These are phyloP conservation scores for Candida gigantensis DNA, from an alignment of 1,139 yeast species.

Conservation along the genomic window DNA sequence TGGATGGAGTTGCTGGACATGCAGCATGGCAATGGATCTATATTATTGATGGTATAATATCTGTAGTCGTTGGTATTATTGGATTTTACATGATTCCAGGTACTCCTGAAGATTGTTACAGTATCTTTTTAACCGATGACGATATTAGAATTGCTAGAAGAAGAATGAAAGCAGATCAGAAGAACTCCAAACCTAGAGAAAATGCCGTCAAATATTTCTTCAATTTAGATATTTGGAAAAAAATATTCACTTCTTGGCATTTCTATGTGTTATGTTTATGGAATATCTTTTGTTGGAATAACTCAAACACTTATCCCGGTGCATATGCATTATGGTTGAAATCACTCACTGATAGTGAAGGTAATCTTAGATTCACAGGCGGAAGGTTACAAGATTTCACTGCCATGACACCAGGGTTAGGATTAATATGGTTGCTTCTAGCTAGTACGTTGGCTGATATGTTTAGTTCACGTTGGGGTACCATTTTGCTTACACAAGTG, in stretches of 20 bases:
- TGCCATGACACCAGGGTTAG: slow-evolving; percentile 48
- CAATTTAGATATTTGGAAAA: slow-evolving; percentile 44
- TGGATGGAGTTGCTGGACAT: slow-evolving; percentile 51
- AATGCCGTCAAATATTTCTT: slow-evolving; percentile 34
- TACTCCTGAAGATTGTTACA: slow-evolving; percentile 61
- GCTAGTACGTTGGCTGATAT: slow-evolving; percentile 50
- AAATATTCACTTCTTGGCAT: slow-evolving; percentile 56
- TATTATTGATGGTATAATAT: slow-evolving; percentile 63
- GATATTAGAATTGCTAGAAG: slow-evolving; percentile 63
- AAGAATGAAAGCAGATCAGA: slow-evolving; percentile 50
- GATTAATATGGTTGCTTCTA: slow-evolving; percentile 40
- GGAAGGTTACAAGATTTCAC: slow-evolving; percentile 43
- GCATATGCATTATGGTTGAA: slow-evolving; percentile 54
- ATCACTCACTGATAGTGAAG: slow-evolving; percentile 29
- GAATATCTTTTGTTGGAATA: slow-evolving; percentile 67
- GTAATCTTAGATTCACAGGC: slow-evolving; percentile 26
- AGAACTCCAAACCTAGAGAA: slow-evolving; percentile 31
- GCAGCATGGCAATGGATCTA: slow-evolving; percentile 77
- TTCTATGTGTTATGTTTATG: slow-evolving; percentile 51
- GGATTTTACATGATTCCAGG: slow-evolving; percentile 70
- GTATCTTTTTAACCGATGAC: slow-evolving; percentile 58
- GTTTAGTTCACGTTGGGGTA: slow-evolving; percentile 56
- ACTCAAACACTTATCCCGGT: slow-evolving; percentile 46
- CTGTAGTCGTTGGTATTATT: slow-evolving; percentile 59
- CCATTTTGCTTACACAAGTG: slow-evolving; percentile 54